These are phyloP conservation scores for Paraglomus brasilianum DNA, from an alignment of 192 early-diverging fungal species.

Conservation along the genomic window DNA sequence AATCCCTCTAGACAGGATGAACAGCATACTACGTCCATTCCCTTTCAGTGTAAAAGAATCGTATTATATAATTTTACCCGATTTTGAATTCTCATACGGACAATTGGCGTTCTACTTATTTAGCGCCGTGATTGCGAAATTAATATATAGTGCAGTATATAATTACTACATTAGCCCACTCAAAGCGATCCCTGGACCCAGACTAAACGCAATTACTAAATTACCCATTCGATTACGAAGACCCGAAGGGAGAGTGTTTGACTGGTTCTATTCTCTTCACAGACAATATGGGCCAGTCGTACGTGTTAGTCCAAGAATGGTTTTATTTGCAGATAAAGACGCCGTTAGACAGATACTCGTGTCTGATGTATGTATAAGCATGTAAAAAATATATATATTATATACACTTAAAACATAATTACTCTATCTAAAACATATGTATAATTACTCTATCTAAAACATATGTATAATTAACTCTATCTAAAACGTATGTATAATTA, in stretches of 20 bases:
- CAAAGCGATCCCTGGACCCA: constrained; percentile 9
- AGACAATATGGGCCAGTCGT: constrained; percentile 42
- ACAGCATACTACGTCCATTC: too few species aligned
- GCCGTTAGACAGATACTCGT: constrained; percentile 38
- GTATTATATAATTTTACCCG: too few species aligned
- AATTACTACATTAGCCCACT: constrained; percentile 15
- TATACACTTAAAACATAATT: constrained; percentile 22
- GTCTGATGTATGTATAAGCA: constrained; percentile 5
- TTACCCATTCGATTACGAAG: not conserved
- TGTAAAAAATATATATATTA: constrained; percentile 24
- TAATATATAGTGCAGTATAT: not conserved
- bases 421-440: not conserved
- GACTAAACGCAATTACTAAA: not conserved
- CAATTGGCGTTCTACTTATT: too few species aligned
- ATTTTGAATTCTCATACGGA: too few species aligned
- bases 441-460: not conserved
- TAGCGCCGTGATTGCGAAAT: too few species aligned
- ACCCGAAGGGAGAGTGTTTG: constrained; percentile 17
- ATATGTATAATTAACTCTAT: not conserved
- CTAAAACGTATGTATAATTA: not conserved
- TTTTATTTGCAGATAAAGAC: constrained; percentile 45
- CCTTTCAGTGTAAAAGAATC: too few species aligned
- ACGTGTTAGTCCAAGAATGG: constrained; percentile 33
- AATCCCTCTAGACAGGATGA: too few species aligned
- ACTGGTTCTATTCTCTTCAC: constrained; percentile 33